Evolutionary conservation across 202 grass and related monocot species (phyloP), one percentile per base, ranked within the genome.

Genomic region (Carex arenaria): DNA sequence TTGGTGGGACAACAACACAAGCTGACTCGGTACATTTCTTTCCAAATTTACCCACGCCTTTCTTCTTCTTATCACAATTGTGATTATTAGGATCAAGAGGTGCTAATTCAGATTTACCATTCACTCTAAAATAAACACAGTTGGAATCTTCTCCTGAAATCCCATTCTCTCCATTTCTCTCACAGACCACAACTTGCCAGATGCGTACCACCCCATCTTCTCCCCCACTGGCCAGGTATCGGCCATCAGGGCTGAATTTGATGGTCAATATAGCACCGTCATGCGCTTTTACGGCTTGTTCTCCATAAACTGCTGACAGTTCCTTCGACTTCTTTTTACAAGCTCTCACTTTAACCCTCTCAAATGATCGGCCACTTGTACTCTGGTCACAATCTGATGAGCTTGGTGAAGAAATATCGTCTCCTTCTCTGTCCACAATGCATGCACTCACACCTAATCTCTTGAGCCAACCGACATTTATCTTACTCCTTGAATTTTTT

Each of bases 301-400:
- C 88, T 84, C 79, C 90, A 84, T 90, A 97, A 82, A 97, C 78
- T 10, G 94, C 90, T 2, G 94, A 97, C 47, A 94, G 75, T 80
- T 97, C 94, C 74, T 94, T 97, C 42, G 87, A 91, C 80, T 83
- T 85, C 85, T 97, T 97, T 87, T 85, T 94, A 86, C 94, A 65
- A 18, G 78, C 83, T 80, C 85, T 85, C 14, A 92, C 90, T 91
- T 97, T 97, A 82, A 97, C 91, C 75, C 88, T 89, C 38, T 86
- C 72, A 34, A 85, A 47, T 30, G 70, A 85, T 53, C 34, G 84
- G 53, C 87, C 63, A 43, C 85, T 86, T 67, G 80, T 82, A 30
- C 85, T 88, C 51, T 68, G 81, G 36, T 79, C 65, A 51, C 83
- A 92, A 64, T 74, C 78, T 7, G 92, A 94, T 4, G 88, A 85